phyloP scores from a whole-genome alignment of 2,329 filamentous ascomycete species.

The Penicillium sp. region DNA sequence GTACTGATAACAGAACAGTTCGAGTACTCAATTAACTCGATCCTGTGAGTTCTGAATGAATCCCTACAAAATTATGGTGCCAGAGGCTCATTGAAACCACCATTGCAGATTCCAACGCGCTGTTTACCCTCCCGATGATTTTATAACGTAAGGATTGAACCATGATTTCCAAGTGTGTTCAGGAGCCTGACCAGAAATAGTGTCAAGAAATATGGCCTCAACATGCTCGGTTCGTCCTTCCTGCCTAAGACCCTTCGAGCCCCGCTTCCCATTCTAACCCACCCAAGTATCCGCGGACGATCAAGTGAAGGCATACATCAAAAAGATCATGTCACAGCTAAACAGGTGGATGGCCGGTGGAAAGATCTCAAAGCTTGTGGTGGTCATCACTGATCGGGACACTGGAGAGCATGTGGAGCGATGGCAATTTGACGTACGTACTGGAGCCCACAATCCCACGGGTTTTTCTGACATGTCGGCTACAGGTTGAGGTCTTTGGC shows the following conservation, averaged over 20 bases:
- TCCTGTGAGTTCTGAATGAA: slow-evolving; percentile 63
- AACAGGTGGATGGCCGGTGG: slow-evolving; percentile 97
- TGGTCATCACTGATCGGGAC: slow-evolving; percentile 96
- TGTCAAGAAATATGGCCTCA: slow-evolving; percentile 99
- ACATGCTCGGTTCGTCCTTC: slow-evolving; percentile 72
- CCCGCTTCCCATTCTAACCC: background rate
- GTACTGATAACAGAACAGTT: slow-evolving; percentile 58
- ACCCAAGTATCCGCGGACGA: slow-evolving; percentile 82
- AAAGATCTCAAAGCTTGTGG: slow-evolving; percentile 95
- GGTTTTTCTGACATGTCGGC: slow-evolving; percentile 7
- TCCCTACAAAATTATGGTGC: background rate
- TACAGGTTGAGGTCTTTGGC: slow-evolving; percentile 59
- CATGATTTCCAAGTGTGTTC: background rate
- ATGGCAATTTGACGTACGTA: slow-evolving; percentile 90
- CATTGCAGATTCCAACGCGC: slow-evolving; percentile 73
- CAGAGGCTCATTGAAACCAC: slow-evolving; percentile 19
- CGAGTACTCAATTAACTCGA: slow-evolving; percentile 97
- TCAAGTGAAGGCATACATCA: slow-evolving; percentile 98
- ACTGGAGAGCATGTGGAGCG: slow-evolving; percentile 93
- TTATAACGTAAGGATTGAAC: slow-evolving; percentile 68
- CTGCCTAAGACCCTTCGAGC: background rate
- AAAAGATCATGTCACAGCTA: slow-evolving; percentile 97
- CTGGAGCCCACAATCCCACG: background rate
- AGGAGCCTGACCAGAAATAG: slow-evolving; percentile 29
- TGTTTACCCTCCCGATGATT: slow-evolving; percentile 91